These are phyloP conservation scores for Pleomassaria siparia DNA, from an alignment of 2,329 filamentous ascomycete species.

Conservation along the genomic window DNA sequence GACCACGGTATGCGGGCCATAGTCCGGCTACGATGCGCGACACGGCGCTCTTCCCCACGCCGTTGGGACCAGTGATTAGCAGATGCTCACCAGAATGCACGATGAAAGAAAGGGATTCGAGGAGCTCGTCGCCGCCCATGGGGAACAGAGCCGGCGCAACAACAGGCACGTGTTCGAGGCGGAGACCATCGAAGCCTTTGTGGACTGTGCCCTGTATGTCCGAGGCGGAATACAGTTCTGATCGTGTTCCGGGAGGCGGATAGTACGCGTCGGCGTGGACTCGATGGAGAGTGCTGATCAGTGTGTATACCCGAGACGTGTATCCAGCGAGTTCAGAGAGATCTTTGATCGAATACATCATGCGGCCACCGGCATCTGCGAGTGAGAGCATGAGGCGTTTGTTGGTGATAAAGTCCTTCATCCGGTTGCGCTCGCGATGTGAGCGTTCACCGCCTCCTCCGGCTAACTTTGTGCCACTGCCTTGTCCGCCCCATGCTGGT, in stretches of 20 bases:
- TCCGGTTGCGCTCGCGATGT: slow-evolving; percentile 76
- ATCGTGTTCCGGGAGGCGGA: slow-evolving; percentile 62
- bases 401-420: slow-evolving; percentile 99
- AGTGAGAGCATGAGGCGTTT: slow-evolving; percentile 97
- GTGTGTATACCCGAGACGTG: slow-evolving; percentile 91
- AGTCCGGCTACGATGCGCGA: slow-evolving; percentile 84
- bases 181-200: slow-evolving; percentile 90
- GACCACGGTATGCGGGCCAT: slow-evolving; percentile 93
- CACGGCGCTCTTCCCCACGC: slow-evolving; percentile 89
- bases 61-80: slow-evolving; percentile 91
- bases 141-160: slow-evolving; percentile 89
- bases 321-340: slow-evolving; percentile 93
- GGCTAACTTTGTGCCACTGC: slow-evolving; percentile 68
- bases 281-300: slow-evolving; percentile 91
- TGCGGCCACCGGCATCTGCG: slow-evolving; percentile 90
- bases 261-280: slow-evolving; percentile 91
- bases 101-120: slow-evolving; percentile 86
- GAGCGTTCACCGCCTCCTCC: slow-evolving; percentile 49
- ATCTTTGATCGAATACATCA: slow-evolving; percentile 99
- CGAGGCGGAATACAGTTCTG: slow-evolving; percentile 83
- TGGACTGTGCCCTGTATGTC: slow-evolving; percentile 94
- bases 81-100: slow-evolving; percentile 90
- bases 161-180: slow-evolving; percentile 89
- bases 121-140: slow-evolving; percentile 84
- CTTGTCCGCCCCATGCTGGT: slow-evolving; percentile 87